Percentiles rank a stretch among this genome's conserved stretches.
Conservation (phyloP, 2,329 filamentous ascomycete species). For the Cladophialophora chaetospira region DNA sequence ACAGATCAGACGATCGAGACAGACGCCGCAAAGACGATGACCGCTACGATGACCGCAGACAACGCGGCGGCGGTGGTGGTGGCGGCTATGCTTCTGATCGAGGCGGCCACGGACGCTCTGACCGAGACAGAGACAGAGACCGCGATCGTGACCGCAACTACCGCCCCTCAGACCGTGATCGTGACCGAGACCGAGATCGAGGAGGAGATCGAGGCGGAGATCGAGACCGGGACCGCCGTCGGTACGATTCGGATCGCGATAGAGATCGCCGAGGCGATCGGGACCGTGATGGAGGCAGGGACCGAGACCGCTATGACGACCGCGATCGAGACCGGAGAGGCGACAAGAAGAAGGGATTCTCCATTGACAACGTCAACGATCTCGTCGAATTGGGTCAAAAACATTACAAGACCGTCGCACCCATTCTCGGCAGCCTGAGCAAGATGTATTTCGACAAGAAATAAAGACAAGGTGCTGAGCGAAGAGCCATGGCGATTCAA, state of each 20-base stretch:
- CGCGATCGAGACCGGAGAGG: conserved; percentile 12
- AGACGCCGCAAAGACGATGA: conserved; percentile 25
- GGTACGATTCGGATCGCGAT: conserved; percentile 17
- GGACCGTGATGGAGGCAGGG: conserved; percentile 14
- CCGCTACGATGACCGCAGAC: conserved; percentile 21
- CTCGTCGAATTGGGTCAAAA: conserved; percentile 32
- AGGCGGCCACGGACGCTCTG: conserved; percentile 22
- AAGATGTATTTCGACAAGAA: conserved; percentile 34
- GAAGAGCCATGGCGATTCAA: neutral
- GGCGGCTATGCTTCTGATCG: conserved; percentile 29
- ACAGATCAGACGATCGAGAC: conserved; percentile 25
- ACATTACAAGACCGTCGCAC: conserved; percentile 33
- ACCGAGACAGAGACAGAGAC: conserved; percentile 22
- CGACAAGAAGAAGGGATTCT: conserved; percentile 29
- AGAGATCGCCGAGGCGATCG: conserved; percentile 16
- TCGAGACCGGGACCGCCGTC: conserved; percentile 20
- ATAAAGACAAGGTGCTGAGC: conserved; percentile 7
- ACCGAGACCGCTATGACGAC: conserved; percentile 17
- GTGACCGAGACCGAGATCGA: conserved; percentile 17
- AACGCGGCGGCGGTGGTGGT: conserved; percentile 20
- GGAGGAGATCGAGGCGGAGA: conserved; percentile 23
- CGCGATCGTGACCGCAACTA: conserved; percentile 22
- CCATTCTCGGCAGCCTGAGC: conserved; percentile 28
- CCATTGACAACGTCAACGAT: conserved; percentile 27
- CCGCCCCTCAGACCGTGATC: conserved; percentile 13